Evolutionary conservation across 2,329 filamentous ascomycete species (phyloP), one percentile per base, ranked within the genome.

Genomic region (Neonectria faginata): DNA sequence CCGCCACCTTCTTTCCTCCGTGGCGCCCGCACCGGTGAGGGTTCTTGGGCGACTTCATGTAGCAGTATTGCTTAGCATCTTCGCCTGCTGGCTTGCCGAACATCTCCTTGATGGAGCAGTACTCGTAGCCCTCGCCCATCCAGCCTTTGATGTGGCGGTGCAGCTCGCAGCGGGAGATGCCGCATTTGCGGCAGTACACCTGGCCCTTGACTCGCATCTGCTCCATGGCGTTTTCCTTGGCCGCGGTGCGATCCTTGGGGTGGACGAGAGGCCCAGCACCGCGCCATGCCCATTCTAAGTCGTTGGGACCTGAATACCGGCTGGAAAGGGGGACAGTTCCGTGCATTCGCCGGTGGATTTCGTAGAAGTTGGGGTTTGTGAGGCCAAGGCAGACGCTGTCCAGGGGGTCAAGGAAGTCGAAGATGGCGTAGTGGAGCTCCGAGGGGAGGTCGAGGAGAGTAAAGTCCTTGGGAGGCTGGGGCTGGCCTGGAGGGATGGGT

Each of bases 271-370:
- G 79, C 1, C 83, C 83, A 3, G 86, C 85, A 55, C 85, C 79
- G 66, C 87, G 84, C 87, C 88, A 90, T 48, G 87, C 87, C 82
- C 86, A 88, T 73, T 90, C 88, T 73, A 88, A 82, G 67, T 87
- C 84, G 76, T 90, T 90, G 59, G 88, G 88, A 0, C 88, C 88
- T 7, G 81, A 75, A 50, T 88, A 87, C 14, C 87, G 83, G 51
- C 83, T 83, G 18, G 84, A 84, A 16, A 90, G 82, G 10, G 86
- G 80, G n/a, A 90, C 84, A 8, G 76, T 79, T 57, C 85, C 86
- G 74, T 88, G 83, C 76, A 88, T 81, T 59, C 82, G 83, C 27
- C 82, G 81, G 76, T 88, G 86, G 70, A 90, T 86, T 36, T 80
- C 78, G 75, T 90, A 90, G 68, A 89, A 83, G 73, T 85, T 82